Evolutionary conservation across 257 asterid species (phyloP).

Genomic region (Echites panduratus): DNA sequence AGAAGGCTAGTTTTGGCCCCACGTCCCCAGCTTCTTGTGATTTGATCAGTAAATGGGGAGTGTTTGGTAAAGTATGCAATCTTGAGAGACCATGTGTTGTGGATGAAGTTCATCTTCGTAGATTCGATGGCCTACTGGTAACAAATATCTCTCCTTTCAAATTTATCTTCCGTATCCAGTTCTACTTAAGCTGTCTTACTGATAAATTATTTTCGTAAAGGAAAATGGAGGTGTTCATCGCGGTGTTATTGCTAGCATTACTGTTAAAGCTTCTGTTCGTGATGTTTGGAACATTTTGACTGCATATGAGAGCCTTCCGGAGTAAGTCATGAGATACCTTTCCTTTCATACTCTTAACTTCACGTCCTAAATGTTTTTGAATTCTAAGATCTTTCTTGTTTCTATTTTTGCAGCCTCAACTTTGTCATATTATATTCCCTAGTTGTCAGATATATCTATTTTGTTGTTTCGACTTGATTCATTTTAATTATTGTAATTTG

Average conservation of each 20-base stretch:
- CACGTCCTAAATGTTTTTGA: background rate
- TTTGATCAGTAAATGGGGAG: slow-evolving; percentile 63
- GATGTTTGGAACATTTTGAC: slow-evolving; percentile 91
- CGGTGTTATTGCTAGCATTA: slow-evolving; percentile 87
- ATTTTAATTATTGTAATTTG: too few species aligned
- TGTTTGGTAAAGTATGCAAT: slow-evolving; percentile 69
- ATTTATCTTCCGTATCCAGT: slow-evolving; percentile 12
- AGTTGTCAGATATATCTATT: background rate
- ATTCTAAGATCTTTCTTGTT: background rate
- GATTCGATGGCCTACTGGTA: slow-evolving; percentile 97
- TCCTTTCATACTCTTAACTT: background rate
- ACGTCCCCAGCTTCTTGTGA: slow-evolving; percentile 61
- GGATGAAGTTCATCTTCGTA: slow-evolving; percentile 95
- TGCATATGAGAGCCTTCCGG: slow-evolving; percentile 81
- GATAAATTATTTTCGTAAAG: slow-evolving; percentile 41
- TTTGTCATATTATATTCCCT: background rate
- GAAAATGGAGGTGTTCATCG: slow-evolving; percentile 98
- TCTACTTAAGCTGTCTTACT: slow-evolving; percentile 16
- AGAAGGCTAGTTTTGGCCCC: slow-evolving; percentile 56
- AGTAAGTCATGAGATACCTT: slow-evolving; percentile 41
- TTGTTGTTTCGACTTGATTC: background rate
- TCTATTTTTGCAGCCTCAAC: slow-evolving; percentile 2
- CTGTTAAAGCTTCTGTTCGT: slow-evolving; percentile 82
- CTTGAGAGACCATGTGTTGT: slow-evolving; percentile 72
- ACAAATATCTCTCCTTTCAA: slow-evolving; percentile 20